These are phyloP conservation scores for Mallotus repandus DNA, from an alignment of 441 rosid species.

Conservation along the genomic window DNA sequence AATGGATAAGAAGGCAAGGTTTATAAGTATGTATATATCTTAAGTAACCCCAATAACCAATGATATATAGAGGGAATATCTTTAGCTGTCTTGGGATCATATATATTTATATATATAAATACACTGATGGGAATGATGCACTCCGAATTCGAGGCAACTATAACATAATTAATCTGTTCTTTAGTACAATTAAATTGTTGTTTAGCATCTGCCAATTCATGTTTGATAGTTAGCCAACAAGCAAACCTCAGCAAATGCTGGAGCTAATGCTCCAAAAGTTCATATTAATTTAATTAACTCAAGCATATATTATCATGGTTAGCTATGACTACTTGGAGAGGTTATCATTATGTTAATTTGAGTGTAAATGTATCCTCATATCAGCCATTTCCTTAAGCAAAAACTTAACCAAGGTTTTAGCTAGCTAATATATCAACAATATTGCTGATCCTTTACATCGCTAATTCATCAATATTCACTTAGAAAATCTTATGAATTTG, in stretches of 20 bases:
- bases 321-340: not conserved
- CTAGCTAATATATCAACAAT: not conserved
- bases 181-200: not conserved
- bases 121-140: conserved; percentile 7
- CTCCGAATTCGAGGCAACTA: conserved; percentile 5
- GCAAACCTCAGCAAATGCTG: conserved; percentile 26
- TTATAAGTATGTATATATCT: not conserved
- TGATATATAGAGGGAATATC: conserved; percentile 1
- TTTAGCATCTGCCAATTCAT: not conserved
- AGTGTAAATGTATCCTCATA: not conserved
- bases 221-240: conserved; percentile 18
- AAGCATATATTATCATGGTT: not conserved
- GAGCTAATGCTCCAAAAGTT: conserved; percentile 17
- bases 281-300: not conserved
- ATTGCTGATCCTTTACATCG: not conserved
- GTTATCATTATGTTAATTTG: not conserved
- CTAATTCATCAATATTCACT: not conserved
- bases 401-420: not conserved
- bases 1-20: not conserved
- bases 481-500: not conserved
- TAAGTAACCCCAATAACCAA: not conserved
- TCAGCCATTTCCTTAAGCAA: not conserved
- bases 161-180: conserved; percentile 3
- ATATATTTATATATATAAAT: not conserved
- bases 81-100: conserved; percentile 28